Base-by-base conservation (phyloP, 2,329 filamentous ascomycete genomes). In the Neonectria coccinea region DNA sequence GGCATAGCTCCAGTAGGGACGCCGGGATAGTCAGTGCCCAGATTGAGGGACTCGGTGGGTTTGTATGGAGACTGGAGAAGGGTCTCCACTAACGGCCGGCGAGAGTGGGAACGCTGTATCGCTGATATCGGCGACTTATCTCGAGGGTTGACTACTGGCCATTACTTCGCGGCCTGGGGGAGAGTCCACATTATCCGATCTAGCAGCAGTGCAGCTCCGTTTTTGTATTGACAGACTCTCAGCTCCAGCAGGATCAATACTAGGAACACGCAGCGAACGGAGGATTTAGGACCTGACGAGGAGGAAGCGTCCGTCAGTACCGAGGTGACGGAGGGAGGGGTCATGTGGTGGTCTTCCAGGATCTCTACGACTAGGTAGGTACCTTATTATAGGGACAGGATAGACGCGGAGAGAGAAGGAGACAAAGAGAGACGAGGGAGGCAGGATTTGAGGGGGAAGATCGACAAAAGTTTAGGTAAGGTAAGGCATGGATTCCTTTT, bases 91-190 rank as follows among this genome's bases (percentile, higher is more conserved):
- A 31, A 56, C 56, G 57, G 39, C 10, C 52, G 56, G 36, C 52
- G 22, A 54, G 47, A 42, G 45, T 44, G 64, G 48, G 53, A 64
- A 57, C 56, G 57, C 33, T 36, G 61, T 51, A 52, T 60, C 52
- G 33, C 27, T 66, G 64, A 66, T 64, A 66, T 50, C 56, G 42
- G 53, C 45, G 29, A 58, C 51, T 64, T 59, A 56, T 64, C 41
- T 48, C 45, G 25, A 55, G 36, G 51, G 33, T 50, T 67, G 65
- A 67, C 65, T 65, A 65, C 59, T 59, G 55, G 20, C 58, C 57
- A 62, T 67, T 63, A 67, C 55, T 50, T 27, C 36, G 31, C 36
- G 45, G 33, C 9, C 20, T 48, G 25, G 25, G 25, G 5, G 22
- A 20, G 29, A 56, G 29, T 12, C 41, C 42, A 33, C 36, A 51